Percentiles rank a stretch among this genome's conserved stretches.
Evolutionary conservation across 768 basidiomycete species (phyloP).

Genomic region (Podaxis carcinomalis): DNA sequence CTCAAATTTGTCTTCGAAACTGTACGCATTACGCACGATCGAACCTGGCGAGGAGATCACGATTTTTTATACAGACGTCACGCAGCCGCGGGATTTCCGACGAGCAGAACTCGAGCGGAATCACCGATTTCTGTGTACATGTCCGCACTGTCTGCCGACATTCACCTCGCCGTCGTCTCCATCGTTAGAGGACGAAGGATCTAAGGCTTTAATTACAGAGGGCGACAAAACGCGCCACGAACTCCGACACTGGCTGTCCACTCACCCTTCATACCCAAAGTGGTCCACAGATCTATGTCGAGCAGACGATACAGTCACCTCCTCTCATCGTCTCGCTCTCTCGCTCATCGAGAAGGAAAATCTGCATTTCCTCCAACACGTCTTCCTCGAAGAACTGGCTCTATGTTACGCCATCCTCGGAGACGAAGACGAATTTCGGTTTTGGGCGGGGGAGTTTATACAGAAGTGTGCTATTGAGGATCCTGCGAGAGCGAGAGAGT

Average conservation of each 20-base stretch:
- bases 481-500: constrained; percentile 21
- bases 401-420: constrained; percentile 38
- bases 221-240: constrained; percentile 30
- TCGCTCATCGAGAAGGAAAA: constrained; percentile 36
- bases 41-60: constrained; percentile 37
- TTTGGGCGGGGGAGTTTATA: constrained; percentile 31
- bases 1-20: constrained; percentile 29
- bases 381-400: constrained; percentile 40
- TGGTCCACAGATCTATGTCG: constrained; percentile 40
- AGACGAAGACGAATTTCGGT: constrained; percentile 27
- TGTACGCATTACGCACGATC: constrained; percentile 38
- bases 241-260: constrained; percentile 31
- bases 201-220: constrained; percentile 14
- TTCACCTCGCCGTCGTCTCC: background rate
- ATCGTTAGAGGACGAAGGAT: background rate
- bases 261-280: constrained; percentile 32
- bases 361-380: constrained; percentile 33
- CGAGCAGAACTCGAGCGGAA: constrained; percentile 28
- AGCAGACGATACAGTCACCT: constrained; percentile 34
- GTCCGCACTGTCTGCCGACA: constrained; percentile 27
- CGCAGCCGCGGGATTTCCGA: constrained; percentile 29
- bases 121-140: constrained; percentile 39
- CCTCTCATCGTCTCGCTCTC: constrained; percentile 33
- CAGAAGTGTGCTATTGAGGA: constrained; percentile 22
- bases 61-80: constrained; percentile 40